Base-by-base conservation (phyloP, 2,329 filamentous ascomycete species). In the Neocatenulostroma microsporum region DNA sequence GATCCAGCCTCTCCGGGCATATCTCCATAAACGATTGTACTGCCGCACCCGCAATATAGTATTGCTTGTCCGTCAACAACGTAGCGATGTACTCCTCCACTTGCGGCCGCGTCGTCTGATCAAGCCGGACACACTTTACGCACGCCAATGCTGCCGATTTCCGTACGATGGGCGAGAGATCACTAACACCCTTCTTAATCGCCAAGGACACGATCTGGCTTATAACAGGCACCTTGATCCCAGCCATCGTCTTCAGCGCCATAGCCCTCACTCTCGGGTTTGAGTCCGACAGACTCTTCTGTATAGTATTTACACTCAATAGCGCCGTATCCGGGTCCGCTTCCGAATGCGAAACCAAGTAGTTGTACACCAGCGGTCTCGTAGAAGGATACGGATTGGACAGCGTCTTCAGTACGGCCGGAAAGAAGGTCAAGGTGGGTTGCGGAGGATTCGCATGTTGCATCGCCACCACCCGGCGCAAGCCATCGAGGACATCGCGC, bases 331-430 rank as follows among this genome's bases (percentile, higher is more conserved):
- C 91, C 40, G 89, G 91, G 56, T 96, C 91, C 46, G 87, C 79
- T 61, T 96, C 91, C 60, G 91, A 91, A 72, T 98, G 88, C 59
- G 93, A 85, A 42, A 96, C 82, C 44, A 98, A 79, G 64, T 95
- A 98, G 59, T 95, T 94, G 69, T 98, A 98, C 45, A 98, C 91
- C 38, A 98, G 78, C 63, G 96, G 96, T 66, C 95, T 93, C 62
- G 96, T 88, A 56, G 94, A 87, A 53, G 95, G 74, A 53, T 87
- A 94, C 11, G 88, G 83, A 24, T 85, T 94, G 19, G 89, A 89
- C 41, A 95, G 86, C 52, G 96, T 98, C 68, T 98, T 98, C 61
- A 98, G 86, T 37, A 98, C 84, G 18, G 87, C 84, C n/a, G 89
- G 94, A 70, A 98, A 98, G 72, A 89, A 94, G 15, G 84, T 80